Percentiles rank a stretch among this genome's conserved stretches.
Conservation (phyloP, 768 basidiomycete species). For the Collybia mongolica region DNA sequence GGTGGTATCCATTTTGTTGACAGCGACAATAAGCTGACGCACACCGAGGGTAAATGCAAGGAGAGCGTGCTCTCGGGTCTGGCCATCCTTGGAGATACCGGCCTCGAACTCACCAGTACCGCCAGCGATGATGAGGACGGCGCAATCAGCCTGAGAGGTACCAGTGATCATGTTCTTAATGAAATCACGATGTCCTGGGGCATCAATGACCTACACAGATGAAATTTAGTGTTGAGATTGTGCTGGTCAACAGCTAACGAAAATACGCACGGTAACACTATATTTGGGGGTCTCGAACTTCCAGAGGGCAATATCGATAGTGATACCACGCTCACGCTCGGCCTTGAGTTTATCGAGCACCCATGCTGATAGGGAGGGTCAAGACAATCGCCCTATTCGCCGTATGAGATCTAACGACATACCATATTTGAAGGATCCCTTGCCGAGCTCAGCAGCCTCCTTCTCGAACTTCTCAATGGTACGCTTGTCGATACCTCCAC, state of each 20-base stretch:
- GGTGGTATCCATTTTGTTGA: constrained; percentile 99
- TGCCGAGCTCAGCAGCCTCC: constrained; percentile 99
- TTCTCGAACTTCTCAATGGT: constrained; percentile 99
- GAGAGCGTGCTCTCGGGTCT: constrained; percentile 99
- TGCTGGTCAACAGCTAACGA: background rate
- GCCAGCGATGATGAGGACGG: constrained; percentile 98
- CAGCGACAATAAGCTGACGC: constrained; percentile 98
- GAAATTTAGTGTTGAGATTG: constrained; percentile 10
- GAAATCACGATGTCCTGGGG: constrained; percentile 99
- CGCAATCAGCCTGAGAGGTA: constrained; percentile 99
- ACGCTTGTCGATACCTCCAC: constrained; percentile 99
- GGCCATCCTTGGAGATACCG: constrained; percentile 99
- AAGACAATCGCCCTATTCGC: constrained; percentile 19
- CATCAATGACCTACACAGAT: constrained; percentile 85
- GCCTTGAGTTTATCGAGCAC: constrained; percentile 99
- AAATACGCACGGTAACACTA: constrained; percentile 78
- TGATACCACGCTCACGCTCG: constrained; percentile 99
- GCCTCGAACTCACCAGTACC: constrained; percentile 99
- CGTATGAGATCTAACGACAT: constrained; percentile 29
- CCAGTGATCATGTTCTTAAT: constrained; percentile 99
- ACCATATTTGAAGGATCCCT: constrained; percentile 99
- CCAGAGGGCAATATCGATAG: constrained; percentile 99
- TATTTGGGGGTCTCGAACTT: constrained; percentile 99
- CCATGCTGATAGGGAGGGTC: constrained; percentile 69
- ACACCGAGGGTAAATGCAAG: constrained; percentile 99